Base-by-base conservation (phyloP, 2,329 filamentous ascomycete genomes). In the Alternaria panax region DNA sequence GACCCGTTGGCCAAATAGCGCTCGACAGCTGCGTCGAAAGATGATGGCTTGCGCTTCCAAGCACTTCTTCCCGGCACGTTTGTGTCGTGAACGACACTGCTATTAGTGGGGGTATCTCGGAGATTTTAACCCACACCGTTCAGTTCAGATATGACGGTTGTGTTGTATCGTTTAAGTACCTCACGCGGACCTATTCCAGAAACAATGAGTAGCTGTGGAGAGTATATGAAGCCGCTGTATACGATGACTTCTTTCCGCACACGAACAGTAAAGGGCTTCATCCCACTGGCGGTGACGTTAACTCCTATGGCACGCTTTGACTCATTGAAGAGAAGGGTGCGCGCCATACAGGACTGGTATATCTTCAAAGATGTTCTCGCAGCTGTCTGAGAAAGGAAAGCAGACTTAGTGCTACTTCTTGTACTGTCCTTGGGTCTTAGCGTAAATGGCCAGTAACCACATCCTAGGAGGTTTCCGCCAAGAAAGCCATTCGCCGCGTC, bases 361-460 rank as follows among this genome's bases (percentile, higher is more conserved):
- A 59, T 59, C 40, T 59, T 55, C 51, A 59, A 30, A 27, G 56
- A 59, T 4, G 56, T 55, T 24, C 28, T 51, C 6, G 56, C 25
- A 12, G 56, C 45, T 8, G 56, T 55, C 3, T 28, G 43, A 8
- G 51, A 59, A 8, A 58, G 56, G 20, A 59, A 59, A 18, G 56
- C 51, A 18, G 48, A 50, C 22, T 59, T 51, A 3, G 56, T 59
- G 36, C 56, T 59, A 40, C 51, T 59, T 25, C 56, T 43, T n/a
- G 56, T 59, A 8, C 56, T 59, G 20, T 59, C 56, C 18, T 55
- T 30, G 7, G 56, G 28, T 27, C 51, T 46, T 25, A 59, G 30
- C 8, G 56, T 59, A 25, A 59, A 59, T 1, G 56, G 51, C 56
- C 51, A 59, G 16, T 59, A 59, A 12, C 56, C 56, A 30, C 55